phyloP scores from a whole-genome alignment of 2,329 filamentous ascomycete genomes.

The Aspergillus felis region DNA sequence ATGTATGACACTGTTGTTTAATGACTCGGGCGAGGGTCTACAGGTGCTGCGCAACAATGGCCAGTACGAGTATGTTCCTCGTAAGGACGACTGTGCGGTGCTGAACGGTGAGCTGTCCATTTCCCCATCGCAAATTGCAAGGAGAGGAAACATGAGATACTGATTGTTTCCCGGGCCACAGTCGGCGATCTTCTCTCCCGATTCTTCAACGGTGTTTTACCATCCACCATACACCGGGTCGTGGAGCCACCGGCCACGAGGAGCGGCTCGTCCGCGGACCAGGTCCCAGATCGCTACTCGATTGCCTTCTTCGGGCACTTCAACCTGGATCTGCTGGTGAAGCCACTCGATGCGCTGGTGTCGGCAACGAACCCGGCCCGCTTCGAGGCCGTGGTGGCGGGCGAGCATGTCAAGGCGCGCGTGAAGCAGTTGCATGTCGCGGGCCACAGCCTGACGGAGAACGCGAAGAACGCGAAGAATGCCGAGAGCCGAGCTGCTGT shows the following conservation, averaged over 20 bases:
- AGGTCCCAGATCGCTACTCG: background rate
- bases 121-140: background rate
- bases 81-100: background rate
- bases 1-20: constrained; percentile 1
- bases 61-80: background rate
- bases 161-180: background rate
- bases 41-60: background rate
- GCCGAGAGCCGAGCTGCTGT: background rate
- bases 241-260: background rate
- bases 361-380: background rate
- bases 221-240: background rate
- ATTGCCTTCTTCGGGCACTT: constrained; percentile 1
- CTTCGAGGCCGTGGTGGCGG: background rate
- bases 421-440: constrained; percentile 1
- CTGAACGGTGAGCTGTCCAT: background rate
- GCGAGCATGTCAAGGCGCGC: background rate
- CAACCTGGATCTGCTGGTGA: background rate
- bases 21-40: background rate
- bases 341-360: constrained; percentile 1
- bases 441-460: background rate
- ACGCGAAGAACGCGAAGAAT: background rate
- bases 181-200: constrained; percentile 1
- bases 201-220: background rate
- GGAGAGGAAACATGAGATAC: background rate
- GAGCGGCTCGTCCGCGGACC: background rate